phyloP scores from a whole-genome alignment of 768 basidiomycete species.

The Rhodocollybia butyracea region DNA sequence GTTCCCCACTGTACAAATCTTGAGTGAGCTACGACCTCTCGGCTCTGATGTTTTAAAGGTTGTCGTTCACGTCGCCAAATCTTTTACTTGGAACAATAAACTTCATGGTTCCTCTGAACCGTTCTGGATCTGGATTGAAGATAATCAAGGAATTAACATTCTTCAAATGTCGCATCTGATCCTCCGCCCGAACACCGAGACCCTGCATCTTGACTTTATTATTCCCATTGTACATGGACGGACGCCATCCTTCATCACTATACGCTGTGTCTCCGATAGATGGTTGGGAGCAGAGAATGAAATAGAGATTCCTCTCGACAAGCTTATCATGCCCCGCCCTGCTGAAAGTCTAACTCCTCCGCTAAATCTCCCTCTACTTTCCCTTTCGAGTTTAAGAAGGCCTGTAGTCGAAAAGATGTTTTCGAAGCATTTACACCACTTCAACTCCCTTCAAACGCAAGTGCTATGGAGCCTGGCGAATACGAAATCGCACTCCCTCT shows the following conservation, averaged over 20 bases:
- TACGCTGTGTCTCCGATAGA: constrained; percentile 82
- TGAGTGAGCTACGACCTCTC: constrained; percentile 74
- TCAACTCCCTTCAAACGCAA: constrained; percentile 91
- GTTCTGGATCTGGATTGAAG: constrained; percentile 97
- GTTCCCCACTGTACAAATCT: constrained; percentile 72
- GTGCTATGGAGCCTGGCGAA: constrained; percentile 78
- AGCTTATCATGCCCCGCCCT: constrained; percentile 70
- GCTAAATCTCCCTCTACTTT: constrained; percentile 74
- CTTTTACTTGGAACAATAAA: constrained; percentile 79
- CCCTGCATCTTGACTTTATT: constrained; percentile 70
- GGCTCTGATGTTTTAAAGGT: constrained; percentile 82
- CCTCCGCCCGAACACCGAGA: constrained; percentile 62
- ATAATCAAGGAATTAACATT: constrained; percentile 75
- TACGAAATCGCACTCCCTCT: constrained; percentile 61
- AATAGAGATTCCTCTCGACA: constrained; percentile 56
- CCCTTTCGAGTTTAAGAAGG: constrained; percentile 49
- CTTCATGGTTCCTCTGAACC: constrained; percentile 76
- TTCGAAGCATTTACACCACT: constrained; percentile 41
- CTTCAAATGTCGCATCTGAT: constrained; percentile 74
- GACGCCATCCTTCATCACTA: constrained; percentile 61
- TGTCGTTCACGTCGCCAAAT: constrained; percentile 53
- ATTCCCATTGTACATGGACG: constrained; percentile 64
- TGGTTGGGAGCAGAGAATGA: constrained; percentile 93
- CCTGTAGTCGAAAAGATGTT: constrained; percentile 43
- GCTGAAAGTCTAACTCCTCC: constrained; percentile 58